These are phyloP conservation scores for Coniferiporia weirii DNA, from an alignment of 1,284 basidiomycete genomes.

Conservation along the genomic window DNA sequence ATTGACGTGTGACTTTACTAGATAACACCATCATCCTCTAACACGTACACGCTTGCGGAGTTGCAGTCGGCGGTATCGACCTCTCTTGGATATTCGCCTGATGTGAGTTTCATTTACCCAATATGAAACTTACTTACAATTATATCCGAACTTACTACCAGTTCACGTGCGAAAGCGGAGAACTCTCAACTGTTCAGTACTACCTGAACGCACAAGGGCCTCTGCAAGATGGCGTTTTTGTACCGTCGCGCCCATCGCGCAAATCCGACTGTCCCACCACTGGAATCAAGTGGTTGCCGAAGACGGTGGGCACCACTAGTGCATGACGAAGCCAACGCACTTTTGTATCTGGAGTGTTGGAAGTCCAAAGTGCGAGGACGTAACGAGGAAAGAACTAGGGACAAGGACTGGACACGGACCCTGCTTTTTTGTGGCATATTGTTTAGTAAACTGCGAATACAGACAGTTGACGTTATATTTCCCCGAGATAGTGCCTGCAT, in stretches of 20 bases:
- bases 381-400: no score
- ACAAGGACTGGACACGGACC: no score
- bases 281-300: slow-evolving; percentile 14
- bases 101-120: slow-evolving; percentile 12
- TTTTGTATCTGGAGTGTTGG: no score
- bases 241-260: slow-evolving; percentile 12
- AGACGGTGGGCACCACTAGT: slow-evolving; percentile 13
- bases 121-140: not conserved
- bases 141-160: not conserved
- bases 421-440: no score
- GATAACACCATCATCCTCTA: slow-evolving; percentile 19
- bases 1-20: not conserved
- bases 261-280: slow-evolving; percentile 6
- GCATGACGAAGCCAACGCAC: no score
- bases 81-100: slow-evolving; percentile 18
- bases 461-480: no score
- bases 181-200: slow-evolving; percentile 15
- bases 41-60: slow-evolving; percentile 20
- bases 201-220: slow-evolving; percentile 19
- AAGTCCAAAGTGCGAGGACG: no score
- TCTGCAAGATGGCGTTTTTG: slow-evolving; percentile 17
- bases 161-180: slow-evolving; percentile 4
- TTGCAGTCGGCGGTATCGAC: slow-evolving; percentile 20
- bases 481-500: no score
- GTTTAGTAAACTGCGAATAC: no score